Percentiles rank a stretch among this genome's conserved stretches.
phyloP scores from a whole-genome alignment of 768 basidiomycete genomes.

The Tephrocybe sp. region DNA sequence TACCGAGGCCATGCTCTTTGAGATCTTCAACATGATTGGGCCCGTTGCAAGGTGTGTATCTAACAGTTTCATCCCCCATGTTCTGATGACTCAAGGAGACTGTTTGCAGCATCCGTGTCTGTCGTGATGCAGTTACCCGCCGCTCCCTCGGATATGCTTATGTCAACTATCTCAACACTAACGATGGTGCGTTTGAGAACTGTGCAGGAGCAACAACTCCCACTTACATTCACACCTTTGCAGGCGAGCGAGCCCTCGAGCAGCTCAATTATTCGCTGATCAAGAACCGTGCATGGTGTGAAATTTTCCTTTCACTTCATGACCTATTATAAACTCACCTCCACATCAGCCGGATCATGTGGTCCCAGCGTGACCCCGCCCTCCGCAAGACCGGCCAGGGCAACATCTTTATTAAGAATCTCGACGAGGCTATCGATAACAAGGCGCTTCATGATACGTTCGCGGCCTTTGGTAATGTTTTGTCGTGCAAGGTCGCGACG shows the following conservation, averaged over 20 bases:
- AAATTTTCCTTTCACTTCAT: conserved; percentile 9
- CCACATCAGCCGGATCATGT: conserved; percentile 90
- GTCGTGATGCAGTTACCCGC: conserved; percentile 99
- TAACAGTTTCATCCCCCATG: background rate
- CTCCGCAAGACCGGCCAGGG: conserved; percentile 99
- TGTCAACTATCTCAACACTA: conserved; percentile 96
- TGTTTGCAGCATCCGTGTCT: conserved; percentile 86
- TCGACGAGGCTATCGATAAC: conserved; percentile 97
- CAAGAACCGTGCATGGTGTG: conserved; percentile 94
- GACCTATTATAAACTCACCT: conserved; percentile 7
- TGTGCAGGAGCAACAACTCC: background rate
- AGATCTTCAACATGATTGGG: conserved; percentile 99
- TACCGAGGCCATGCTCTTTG: conserved; percentile 99
- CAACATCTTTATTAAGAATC: conserved; percentile 99
- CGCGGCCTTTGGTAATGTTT: conserved; percentile 96
- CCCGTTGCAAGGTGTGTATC: conserved; percentile 87
- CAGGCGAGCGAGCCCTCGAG: conserved; percentile 97
- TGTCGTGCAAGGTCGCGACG: conserved; percentile 98
- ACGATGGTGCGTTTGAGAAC: conserved; percentile 67
- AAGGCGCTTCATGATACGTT: conserved; percentile 99
- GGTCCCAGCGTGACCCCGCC: conserved; percentile 99
- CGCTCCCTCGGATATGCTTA: conserved; percentile 99
- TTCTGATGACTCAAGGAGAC: background rate
- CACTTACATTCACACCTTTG: conserved; percentile 2
- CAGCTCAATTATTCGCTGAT: conserved; percentile 99